These are phyloP conservation scores for Triticum aestivum DNA, from an alignment of 176 grass and related monocot species.

Conservation along the genomic window IWGSC_CS_RefSeq_v2.1 NC_057800.1:712761257-712761756, in stretches of 20 bases:
- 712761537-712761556: constrained; percentile 29
- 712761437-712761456: background rate
- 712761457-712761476: background rate
- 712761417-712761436: background rate
- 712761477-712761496: constrained; percentile 10
- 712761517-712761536: background rate
- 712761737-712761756: background rate
- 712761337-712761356: background rate
- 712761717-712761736: background rate
- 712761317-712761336: background rate
- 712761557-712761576: background rate
- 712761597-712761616: background rate
- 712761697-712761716: background rate
- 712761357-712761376: background rate
- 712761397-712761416: background rate
- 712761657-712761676: constrained; percentile 1
- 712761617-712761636: background rate
- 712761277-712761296: too few relatives aligned
- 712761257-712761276: too few relatives aligned
- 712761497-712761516: constrained; percentile 20
- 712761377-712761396: background rate
- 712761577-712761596: constrained; percentile 4
- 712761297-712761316: too few relatives aligned
- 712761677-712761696: background rate
- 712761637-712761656: background rate